Base-by-base conservation (phyloP, 306 rosid genomes). In the Dicorynia guianensis region DNA sequence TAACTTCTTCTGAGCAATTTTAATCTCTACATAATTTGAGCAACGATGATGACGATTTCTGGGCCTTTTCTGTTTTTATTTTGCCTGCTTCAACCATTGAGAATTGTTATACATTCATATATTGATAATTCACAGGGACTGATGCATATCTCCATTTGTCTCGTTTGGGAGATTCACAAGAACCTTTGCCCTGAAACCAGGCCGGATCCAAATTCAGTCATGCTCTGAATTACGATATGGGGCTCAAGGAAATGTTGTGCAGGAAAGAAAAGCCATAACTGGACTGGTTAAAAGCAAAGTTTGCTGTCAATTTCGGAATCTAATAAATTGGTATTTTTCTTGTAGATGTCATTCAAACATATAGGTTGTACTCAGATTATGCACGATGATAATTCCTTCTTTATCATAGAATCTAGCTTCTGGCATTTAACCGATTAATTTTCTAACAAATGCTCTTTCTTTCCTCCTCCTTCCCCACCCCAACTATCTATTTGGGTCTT, bases 81-180 rank as follows among this genome's bases (percentile, higher is more conserved):
- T 67, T 71, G 13, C 61, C 65, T 58, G 58, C 46, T 74, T 25
- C 12, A 59, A 9, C 48, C 33, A 58, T 47, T 5, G 25, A 40
- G n/a, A 44, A 63, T 78, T 67, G 54, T 72, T 19, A 76, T 65
- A 12, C 20, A 39, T 2, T 58, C 69, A 34, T 59, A 46, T 69
- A 58, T 70, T 64, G 14, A 61, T 67, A 58, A n/a, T 76, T 69
- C 36, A 33, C 86, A 93, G 98, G 97, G 34, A 93, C 97, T 5
- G 97, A 93, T 81, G 98, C 97, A 44, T 93, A 89, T 83, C 98
- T 93, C 56, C 98, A 91, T 76, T 70, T 93, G 69, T 93, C 98
- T 54, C 97, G 97, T 64, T 75, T 91, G 81, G 97, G 97, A 80
- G 96, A 91, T 86, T 93, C 97, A 19, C 92, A 93, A 76, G 97